Base-by-base conservation (phyloP, 208 protist genomes). In the Angomonas desouzai region DNA sequence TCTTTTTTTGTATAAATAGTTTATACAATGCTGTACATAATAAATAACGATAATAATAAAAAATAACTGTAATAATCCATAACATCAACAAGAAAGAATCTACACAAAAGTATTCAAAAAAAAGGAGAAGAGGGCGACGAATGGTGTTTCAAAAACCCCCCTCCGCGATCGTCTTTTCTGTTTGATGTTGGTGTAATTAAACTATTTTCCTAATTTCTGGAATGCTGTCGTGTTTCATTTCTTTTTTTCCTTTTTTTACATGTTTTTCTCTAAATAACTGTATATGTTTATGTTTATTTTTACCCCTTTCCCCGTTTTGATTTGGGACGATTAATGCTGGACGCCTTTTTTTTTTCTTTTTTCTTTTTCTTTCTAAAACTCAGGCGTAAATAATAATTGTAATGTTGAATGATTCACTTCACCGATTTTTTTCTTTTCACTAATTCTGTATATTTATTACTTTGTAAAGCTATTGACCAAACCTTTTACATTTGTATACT, bases 311-410 rank as follows among this genome's bases (percentile, higher is more conserved):
- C 25, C 18, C 49, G 13, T 33, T 38, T 33, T 58, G 36, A 40
- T 40, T 40, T 40, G 13, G 9, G 6, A 40, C 36, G 36, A 40
- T 40, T 40, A 40, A 40, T 40, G 13, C 36, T 40, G 36, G 9
- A 40, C 7, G 16, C 60, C 38, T 7, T 56, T 51, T 45, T 47
- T 48, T 28, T 48, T 62, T 25, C 11, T 48, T 38, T 0, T 28
- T 48, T 40, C n/a, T 47, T 43, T 3, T 57, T 51, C 58, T 63
- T 69, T 48, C 66, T 64, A 6, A 22, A 7, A 51, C 47, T 51
- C 3, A 22, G 47, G 70, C 36, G 55, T 66, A 68, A 61, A 65
- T 60, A n/a, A n/a, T n/a, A n/a, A n/a, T n/a, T n/a, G n/a, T n/a
- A n/a, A n/a, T n/a, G n/a, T n/a, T n/a, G n/a, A n/a, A n/a, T n/a